phyloP scores from a whole-genome alignment of 2,329 filamentous ascomycete species.

The Beauveria caledonica region DNA sequence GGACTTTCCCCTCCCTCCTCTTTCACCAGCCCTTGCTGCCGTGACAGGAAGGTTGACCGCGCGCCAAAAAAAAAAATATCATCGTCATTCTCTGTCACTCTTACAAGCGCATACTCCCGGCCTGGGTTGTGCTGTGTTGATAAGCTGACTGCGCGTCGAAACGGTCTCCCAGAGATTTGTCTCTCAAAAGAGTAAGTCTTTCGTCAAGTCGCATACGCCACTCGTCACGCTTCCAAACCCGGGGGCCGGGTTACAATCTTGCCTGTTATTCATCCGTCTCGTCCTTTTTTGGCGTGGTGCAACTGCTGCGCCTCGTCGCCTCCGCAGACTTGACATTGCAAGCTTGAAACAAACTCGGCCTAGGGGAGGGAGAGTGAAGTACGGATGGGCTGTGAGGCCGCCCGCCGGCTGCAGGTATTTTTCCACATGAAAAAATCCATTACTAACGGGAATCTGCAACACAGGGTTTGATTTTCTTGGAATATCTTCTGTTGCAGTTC shows the following conservation, averaged over 20 bases:
- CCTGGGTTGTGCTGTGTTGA: neutral
- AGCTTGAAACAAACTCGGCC: neutral
- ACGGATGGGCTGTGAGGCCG: neutral
- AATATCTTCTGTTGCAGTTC: neutral
- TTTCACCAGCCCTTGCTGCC: too few relatives aligned
- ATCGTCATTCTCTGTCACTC: neutral
- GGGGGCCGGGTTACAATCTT: neutral
- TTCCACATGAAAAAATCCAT: neutral
- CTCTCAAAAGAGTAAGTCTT: conserved; percentile 8
- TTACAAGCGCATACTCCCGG: neutral
- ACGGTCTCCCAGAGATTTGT: neutral
- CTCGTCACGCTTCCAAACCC: neutral
- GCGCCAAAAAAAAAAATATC: neutral
- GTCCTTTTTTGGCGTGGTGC: neutral
- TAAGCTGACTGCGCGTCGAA: neutral
- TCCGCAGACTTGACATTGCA: neutral
- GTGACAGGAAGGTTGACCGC: too few relatives aligned
- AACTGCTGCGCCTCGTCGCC: conserved; percentile 8
- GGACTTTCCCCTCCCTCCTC: neutral
- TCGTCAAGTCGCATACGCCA: neutral
- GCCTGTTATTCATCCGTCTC: neutral
- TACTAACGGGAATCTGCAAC: neutral
- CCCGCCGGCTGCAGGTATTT: neutral
- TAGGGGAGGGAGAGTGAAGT: neutral
- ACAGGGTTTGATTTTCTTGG: neutral